Conservation (phyloP, 2,329 filamentous ascomycete genomes). For the Orbilia ellipsospora region DNA sequence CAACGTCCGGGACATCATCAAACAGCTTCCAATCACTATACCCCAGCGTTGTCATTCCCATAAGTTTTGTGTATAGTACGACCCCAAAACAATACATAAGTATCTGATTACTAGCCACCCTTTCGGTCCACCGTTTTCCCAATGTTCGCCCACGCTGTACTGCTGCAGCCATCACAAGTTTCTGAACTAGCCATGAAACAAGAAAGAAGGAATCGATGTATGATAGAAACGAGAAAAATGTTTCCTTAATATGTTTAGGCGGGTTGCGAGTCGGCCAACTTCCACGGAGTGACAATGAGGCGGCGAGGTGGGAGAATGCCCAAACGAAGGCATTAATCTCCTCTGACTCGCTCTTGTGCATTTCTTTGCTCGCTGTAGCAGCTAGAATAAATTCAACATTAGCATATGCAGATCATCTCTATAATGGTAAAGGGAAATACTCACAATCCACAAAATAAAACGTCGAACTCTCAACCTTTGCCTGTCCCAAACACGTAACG, state of each 20-base stretch:
- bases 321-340: background rate
- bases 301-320: background rate
- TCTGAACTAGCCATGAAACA: background rate
- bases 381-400: background rate
- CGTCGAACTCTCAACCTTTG: background rate
- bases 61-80: too few relatives aligned
- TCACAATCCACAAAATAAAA: conserved; percentile 8
- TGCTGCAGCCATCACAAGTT: background rate
- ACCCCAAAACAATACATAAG: too few relatives aligned
- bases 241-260: background rate
- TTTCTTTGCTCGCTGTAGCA: background rate
- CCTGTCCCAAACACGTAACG: background rate
- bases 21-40: too few relatives aligned
- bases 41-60: too few relatives aligned
- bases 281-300: background rate
- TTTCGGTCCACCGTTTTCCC: too few relatives aligned
- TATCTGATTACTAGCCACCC: too few relatives aligned
- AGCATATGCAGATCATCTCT: background rate
- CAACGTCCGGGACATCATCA: too few relatives aligned
- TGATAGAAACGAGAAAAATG: background rate
- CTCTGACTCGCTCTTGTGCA: background rate
- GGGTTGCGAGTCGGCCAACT: background rate
- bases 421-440: background rate
- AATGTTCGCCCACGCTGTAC: background rate
- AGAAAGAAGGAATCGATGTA: background rate